phyloP scores from a whole-genome alignment of 305 asterid species.

The Fraxinus paxiana region DNA sequence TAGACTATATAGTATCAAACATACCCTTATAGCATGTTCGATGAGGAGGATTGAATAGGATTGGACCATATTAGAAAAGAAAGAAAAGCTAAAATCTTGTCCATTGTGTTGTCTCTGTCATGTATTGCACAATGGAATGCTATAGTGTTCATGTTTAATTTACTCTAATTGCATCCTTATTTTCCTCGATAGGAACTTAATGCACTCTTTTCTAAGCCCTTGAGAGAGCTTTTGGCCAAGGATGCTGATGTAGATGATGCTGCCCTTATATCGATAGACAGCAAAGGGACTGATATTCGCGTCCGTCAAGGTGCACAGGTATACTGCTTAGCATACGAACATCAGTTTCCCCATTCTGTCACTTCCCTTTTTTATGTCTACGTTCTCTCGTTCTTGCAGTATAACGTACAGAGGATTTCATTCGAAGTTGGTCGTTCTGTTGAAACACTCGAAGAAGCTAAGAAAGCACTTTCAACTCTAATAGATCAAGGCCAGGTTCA shows the following conservation, averaged over 20 bases:
- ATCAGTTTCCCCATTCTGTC: not conserved
- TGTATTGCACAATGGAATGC: not conserved
- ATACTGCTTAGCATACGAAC: not conserved
- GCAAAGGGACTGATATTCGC: conserved; percentile 81
- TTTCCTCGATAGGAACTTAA: conserved; percentile 60
- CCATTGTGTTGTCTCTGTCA: not conserved
- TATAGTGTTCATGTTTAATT: not conserved
- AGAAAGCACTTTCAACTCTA: not conserved
- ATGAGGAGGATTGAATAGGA: not conserved
- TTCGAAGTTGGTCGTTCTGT: not conserved
- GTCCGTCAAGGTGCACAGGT: conserved; percentile 97
- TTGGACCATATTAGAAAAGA: not conserved
- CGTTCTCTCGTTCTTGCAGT: not conserved
- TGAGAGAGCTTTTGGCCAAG: conserved; percentile 69
- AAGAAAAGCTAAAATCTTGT: not conserved
- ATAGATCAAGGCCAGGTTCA: not conserved
- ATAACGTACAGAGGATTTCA: not conserved
- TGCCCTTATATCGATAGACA: conserved; percentile 89
- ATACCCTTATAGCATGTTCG: not conserved
- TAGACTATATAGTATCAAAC: not conserved
- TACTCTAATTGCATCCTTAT: not conserved
- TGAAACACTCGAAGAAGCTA: conserved; percentile 3
- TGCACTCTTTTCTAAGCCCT: conserved; percentile 74
- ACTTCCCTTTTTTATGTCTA: not conserved
- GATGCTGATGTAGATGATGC: conserved; percentile 92